Percentiles rank a stretch among this genome's conserved stretches.
Conservation (phyloP, 495 filamentous ascomycete species). For the Cercophora samala region DNA sequence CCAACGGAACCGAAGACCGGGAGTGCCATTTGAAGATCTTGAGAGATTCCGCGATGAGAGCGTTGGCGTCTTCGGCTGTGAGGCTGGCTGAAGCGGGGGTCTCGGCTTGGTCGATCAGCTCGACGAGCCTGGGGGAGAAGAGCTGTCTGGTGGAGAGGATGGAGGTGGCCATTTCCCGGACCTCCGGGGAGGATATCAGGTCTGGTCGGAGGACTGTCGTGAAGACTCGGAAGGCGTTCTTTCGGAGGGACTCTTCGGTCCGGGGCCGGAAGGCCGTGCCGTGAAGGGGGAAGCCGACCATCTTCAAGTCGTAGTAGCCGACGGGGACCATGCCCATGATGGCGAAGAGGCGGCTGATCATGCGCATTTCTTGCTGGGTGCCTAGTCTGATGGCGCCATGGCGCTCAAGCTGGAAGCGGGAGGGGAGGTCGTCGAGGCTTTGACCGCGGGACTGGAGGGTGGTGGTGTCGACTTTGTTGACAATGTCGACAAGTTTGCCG, state of each 20-base stretch:
- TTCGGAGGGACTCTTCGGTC: conserved; percentile 26
- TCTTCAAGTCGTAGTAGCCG: conserved; percentile 44
- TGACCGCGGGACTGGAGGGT: conserved; percentile 16
- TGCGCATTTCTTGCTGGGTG: conserved; percentile 38
- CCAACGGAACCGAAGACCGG: conserved; percentile 35
- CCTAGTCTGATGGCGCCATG: conserved; percentile 47
- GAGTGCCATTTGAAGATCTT: conserved; percentile 44
- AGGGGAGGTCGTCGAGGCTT: conserved; percentile 22
- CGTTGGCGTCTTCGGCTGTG: conserved; percentile 23
- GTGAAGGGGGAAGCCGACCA: conserved; percentile 45
- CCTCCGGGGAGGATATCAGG: conserved; percentile 31
- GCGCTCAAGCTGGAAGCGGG: conserved; percentile 38
- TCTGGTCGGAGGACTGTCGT: conserved; percentile 42
- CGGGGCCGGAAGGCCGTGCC: conserved; percentile 43
- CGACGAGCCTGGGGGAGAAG: conserved; percentile 35
- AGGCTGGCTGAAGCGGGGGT: conserved; percentile 20
- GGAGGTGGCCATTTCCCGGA: conserved; percentile 26
- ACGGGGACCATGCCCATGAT: conserved; percentile 45
- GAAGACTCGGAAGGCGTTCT: conserved; percentile 45
- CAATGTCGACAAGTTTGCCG: conserved; percentile 37
- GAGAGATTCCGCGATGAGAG: conserved; percentile 37
- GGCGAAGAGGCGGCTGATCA: conserved; percentile 40
- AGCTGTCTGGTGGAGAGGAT: conserved; percentile 37
- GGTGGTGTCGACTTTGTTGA: conserved; percentile 34
- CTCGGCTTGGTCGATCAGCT: conserved; percentile 30